Evolutionary conservation across 306 rosid genomes (phyloP), one percentile per base, ranked within the genome.

Genomic region (Pachyrhizus erosus): DNA sequence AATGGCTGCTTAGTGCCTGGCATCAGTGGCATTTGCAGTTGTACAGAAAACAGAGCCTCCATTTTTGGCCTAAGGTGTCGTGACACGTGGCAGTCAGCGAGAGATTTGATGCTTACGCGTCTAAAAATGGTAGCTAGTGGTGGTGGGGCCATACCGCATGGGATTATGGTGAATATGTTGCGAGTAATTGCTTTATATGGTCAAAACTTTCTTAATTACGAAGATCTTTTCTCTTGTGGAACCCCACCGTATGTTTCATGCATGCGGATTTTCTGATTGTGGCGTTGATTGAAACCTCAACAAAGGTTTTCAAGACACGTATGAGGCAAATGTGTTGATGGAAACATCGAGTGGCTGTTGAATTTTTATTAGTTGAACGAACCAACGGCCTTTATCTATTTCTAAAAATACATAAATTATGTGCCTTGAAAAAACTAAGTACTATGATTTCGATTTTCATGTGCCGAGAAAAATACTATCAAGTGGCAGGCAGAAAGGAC

Each of bases 71-170:
- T 39, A 66, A 18, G 1, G 0, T 7, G 6, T 52, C 1, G 0
- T 0, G 77, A 78, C 80, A 84, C 83, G 76, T 84, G 84, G 80
- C 76, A 58, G 13, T 1, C 2, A 17, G 33, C 1, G 20, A 75
- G 61, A 7, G 48, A 64, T 81, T 81, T 65, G 20, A 48, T 18
- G 73, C 34, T 9, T 21, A 14, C 31, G 2, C 48, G 33, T 61
- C 29, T 80, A 51, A 72, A 61, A 40, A 81, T 51, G 3, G 68
- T 7, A 61, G 43, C 37, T 0, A 4, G 43, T 43, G 86, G n/a
- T n/a, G n/a, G n/a, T n/a, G n/a, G n/a, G 81, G 67, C 48, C 86
- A 76, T 23, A 6, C 7, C n/a, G 31, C 78, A 18, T 20, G 49
- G 12, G 78, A 58, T 70, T 60, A 42, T 62, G 0, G 4, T 60